A percentile compares a stretch with the other conserved stretches of the same genome.
Evolutionary conservation across 106 monocot genomes (phyloP).

Genomic region (Platanthera zijinensis): DNA sequence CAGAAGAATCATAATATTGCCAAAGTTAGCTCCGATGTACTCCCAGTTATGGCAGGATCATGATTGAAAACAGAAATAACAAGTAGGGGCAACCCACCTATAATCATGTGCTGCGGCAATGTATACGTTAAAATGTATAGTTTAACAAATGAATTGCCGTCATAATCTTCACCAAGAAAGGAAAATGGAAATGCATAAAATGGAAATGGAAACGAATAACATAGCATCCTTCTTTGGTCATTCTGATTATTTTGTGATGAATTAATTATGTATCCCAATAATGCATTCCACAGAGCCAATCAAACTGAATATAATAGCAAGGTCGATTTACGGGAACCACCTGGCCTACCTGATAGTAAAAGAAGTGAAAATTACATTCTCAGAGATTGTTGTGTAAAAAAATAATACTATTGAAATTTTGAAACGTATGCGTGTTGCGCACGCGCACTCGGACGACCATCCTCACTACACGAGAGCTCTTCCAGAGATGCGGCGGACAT

Average conservation of each 20-base stretch:
- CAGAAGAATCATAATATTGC: slow-evolving; percentile 62
- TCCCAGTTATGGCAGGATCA: slow-evolving; percentile 71
- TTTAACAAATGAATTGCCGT: background rate
- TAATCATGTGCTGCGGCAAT: slow-evolving; percentile 72
- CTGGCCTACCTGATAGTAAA: background rate
- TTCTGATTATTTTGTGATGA: background rate
- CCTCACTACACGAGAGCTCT: too few relatives aligned
- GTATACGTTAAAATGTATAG: background rate
- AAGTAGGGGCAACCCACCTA: slow-evolving; percentile 83
- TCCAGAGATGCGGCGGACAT: too few relatives aligned
- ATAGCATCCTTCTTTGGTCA: background rate
- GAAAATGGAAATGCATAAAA: background rate
- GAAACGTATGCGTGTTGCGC: too few relatives aligned
- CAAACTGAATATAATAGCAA: background rate
- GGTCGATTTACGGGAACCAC: background rate
- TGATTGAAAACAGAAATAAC: slow-evolving; percentile 75
- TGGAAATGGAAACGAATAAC: background rate
- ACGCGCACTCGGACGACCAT: too few relatives aligned
- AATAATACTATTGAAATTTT: too few relatives aligned
- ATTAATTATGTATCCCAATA: background rate
- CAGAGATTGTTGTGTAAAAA: background rate
- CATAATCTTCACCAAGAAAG: background rate
- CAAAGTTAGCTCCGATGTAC: slow-evolving; percentile 44
- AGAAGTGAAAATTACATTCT: background rate
- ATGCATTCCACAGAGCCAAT: background rate